Evolutionary conservation across 2,329 filamentous ascomycete genomes (phyloP).

Genomic region (Epichloe gansuensis): DNA sequence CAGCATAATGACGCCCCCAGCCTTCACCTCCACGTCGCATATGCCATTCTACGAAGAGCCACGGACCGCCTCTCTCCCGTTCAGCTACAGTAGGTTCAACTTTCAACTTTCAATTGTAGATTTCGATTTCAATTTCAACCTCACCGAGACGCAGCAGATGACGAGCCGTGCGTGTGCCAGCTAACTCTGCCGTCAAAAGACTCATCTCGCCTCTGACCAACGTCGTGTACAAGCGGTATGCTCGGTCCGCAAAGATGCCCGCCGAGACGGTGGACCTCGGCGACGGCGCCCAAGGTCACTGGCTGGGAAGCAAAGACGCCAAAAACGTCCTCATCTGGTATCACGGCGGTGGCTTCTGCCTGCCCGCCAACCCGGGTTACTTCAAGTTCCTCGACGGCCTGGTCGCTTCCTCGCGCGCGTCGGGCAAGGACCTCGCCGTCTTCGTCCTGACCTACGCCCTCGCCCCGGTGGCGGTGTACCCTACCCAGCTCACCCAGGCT

Average conservation of each 20-base stretch:
- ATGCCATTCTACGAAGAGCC: constrained; percentile 10
- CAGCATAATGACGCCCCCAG: constrained; percentile 10
- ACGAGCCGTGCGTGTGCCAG: not conserved
- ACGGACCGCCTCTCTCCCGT: constrained; percentile 9
- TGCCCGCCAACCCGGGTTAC: constrained; percentile 11
- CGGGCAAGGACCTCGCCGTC: constrained; percentile 10
- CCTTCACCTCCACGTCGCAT: constrained; percentile 12
- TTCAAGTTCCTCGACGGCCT: constrained; percentile 10
- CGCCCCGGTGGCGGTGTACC: constrained; percentile 11
- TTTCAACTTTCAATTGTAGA: too few species aligned
- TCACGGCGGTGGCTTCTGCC: constrained; percentile 13
- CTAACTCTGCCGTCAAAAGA: constrained; percentile 1
- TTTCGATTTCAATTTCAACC: not conserved
- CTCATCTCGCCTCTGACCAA: constrained; percentile 10
- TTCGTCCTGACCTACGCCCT: constrained; percentile 12
- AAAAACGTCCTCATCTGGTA: constrained; percentile 14
- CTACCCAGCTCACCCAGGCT: constrained; percentile 12
- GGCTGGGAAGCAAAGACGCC: constrained; percentile 12
- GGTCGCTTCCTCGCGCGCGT: constrained; percentile 5
- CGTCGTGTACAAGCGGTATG: constrained; percentile 10
- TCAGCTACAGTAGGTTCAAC: constrained; percentile 10
- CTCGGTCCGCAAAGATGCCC: constrained; percentile 5
- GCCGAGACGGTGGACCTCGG: constrained; percentile 10
- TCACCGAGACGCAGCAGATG: not conserved
- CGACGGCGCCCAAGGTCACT: constrained; percentile 11